Percentiles rank a stretch among this genome's conserved stretches.
These are phyloP conservation scores for Lodderomyces orthopsilosis DNA, from an alignment of 1,139 yeast genomes.

Conservation along the genomic window DNA sequence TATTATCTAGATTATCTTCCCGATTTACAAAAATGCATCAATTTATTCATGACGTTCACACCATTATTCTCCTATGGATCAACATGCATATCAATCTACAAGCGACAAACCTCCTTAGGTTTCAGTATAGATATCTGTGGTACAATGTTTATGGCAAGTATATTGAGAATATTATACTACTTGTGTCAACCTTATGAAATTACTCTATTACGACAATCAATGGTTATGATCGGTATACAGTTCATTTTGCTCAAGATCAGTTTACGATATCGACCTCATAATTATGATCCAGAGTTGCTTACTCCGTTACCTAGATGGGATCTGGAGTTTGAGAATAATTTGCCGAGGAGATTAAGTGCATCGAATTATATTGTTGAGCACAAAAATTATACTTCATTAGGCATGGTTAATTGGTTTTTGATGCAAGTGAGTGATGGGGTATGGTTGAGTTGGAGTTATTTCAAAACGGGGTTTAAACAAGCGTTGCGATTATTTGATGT, in stretches of 20 bases:
- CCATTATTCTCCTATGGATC: constrained; percentile 87
- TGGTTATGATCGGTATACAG: constrained; percentile 78
- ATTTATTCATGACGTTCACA: constrained; percentile 59
- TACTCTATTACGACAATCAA: constrained; percentile 69
- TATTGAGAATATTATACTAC: constrained; percentile 72
- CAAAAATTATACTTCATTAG: constrained; percentile 10
- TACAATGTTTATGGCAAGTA: constrained; percentile 79
- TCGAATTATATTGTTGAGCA: constrained; percentile 12
- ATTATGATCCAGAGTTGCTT: constrained; percentile 40
- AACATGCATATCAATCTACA: constrained; percentile 67
- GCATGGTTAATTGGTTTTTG: constrained; percentile 7
- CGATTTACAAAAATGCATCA: constrained; percentile 40
- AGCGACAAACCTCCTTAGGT: constrained; percentile 66
- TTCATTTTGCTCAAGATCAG: constrained; percentile 59
- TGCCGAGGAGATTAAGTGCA: constrained; percentile 20
- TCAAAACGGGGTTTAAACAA: constrained; percentile 20
- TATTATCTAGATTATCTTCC: constrained; percentile 42
- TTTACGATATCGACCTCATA: constrained; percentile 53
- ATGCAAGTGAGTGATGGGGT: not conserved
- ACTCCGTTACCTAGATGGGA: constrained; percentile 31
- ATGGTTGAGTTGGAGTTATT: constrained; percentile 7
- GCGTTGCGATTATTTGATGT: constrained; percentile 64
- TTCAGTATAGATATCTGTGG: constrained; percentile 88
- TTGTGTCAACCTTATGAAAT: constrained; percentile 76
- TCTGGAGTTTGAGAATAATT: constrained; percentile 25